Conservation (phyloP, 495 filamentous ascomycete species). For the Cercophora scortea region DNA sequence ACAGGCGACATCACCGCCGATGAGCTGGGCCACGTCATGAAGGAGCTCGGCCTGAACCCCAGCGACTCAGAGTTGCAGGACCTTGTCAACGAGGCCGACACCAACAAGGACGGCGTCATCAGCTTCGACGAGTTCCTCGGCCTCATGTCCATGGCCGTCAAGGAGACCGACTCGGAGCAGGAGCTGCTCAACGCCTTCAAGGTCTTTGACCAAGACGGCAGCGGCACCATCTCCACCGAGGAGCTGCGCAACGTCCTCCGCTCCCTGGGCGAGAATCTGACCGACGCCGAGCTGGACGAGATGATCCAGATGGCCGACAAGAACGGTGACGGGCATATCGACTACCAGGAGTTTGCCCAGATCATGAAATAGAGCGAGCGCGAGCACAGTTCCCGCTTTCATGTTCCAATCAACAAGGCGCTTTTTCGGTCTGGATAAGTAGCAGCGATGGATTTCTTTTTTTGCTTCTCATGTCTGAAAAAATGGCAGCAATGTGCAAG, state of each 20-base stretch:
- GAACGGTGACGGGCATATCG: constrained; percentile 40
- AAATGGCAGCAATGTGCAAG: no score
- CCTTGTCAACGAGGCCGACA: constrained; percentile 39
- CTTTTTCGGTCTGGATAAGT: no score
- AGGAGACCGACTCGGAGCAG: constrained; percentile 33
- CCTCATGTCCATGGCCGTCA: constrained; percentile 36
- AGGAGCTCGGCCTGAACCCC: constrained; percentile 37
- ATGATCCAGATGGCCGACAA: constrained; percentile 41
- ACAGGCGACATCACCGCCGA: constrained; percentile 46
- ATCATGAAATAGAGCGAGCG: constrained; percentile 52
- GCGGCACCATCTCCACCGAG: constrained; percentile 37
- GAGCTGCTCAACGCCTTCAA: constrained; percentile 40
- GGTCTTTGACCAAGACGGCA: constrained; percentile 43
- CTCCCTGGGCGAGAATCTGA: constrained; percentile 39
- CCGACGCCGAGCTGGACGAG: constrained; percentile 38
- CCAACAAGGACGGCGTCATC: constrained; percentile 38
- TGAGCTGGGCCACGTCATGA: constrained; percentile 38
- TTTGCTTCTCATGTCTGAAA: no score
- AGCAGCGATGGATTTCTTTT: no score
- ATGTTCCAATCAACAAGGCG: no score
- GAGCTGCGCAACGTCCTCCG: constrained; percentile 39
- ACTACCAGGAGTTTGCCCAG: constrained; percentile 75
- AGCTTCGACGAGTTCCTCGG: constrained; percentile 41
- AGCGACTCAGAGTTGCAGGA: constrained; percentile 35
- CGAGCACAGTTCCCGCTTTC: no score